Evolutionary conservation across 169 alveolate genomes (phyloP).

Genomic region (Plasmodium fragile): DNA sequence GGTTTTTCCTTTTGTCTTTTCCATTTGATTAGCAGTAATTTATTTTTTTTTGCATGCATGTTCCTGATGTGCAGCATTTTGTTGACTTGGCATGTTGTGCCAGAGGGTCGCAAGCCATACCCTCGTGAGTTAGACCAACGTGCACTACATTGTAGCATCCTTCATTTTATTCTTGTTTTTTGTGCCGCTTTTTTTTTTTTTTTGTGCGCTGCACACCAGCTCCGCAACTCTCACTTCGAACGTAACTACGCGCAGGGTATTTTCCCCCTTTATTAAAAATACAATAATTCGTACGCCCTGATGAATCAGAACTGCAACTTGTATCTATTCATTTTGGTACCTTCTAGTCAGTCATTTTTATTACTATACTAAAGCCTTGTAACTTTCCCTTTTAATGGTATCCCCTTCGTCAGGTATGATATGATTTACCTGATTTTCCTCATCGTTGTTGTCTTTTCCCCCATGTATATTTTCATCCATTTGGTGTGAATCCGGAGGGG

Average conservation of each 20-base stretch:
- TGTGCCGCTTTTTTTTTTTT: background rate
- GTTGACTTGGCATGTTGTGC: background rate
- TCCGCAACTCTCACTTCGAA: background rate
- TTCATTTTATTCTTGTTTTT: background rate
- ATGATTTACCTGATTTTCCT: background rate
- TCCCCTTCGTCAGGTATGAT: background rate
- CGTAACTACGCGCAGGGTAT: background rate
- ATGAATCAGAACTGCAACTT: background rate
- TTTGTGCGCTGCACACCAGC: background rate
- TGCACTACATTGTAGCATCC: background rate
- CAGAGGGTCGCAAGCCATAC: background rate
- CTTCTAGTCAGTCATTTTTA: background rate
- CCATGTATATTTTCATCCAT: background rate
- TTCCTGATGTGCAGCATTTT: background rate
- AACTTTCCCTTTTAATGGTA: background rate
- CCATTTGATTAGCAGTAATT: background rate
- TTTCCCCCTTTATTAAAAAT: background rate
- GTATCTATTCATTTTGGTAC: background rate
- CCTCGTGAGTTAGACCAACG: background rate
- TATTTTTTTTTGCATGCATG: background rate
- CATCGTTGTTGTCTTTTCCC: background rate
- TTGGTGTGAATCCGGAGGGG: background rate
- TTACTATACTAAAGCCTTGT: background rate
- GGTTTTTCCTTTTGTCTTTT: background rate
- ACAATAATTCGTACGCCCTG: background rate